These are phyloP conservation scores for Hanseniaspora meyeri DNA, from an alignment of 805 yeast genomes.

Conservation along the genomic window DNA sequence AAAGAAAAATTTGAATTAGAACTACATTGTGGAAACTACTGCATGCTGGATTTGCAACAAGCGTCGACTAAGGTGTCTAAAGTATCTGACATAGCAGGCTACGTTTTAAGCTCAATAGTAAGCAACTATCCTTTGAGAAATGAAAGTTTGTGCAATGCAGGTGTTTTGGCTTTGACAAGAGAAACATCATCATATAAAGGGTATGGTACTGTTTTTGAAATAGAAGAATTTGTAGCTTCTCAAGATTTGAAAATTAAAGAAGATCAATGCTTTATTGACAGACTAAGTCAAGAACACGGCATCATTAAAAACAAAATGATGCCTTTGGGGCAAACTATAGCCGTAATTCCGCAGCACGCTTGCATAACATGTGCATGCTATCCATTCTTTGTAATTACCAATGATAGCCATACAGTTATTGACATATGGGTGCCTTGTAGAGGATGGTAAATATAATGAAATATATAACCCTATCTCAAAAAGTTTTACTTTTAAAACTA, in stretches of 20 bases:
- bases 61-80: slow-evolving; percentile 52
- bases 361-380: slow-evolving; percentile 59
- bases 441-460: slow-evolving; percentile 32
- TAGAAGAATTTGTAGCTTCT: slow-evolving; percentile 11
- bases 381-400: slow-evolving; percentile 45
- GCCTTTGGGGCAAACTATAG: slow-evolving; percentile 38
- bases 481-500: slow-evolving; percentile 28
- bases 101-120: slow-evolving; percentile 46
- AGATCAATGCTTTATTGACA: slow-evolving; percentile 50
- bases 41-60: slow-evolving; percentile 65
- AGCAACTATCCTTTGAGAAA: slow-evolving; percentile 44
- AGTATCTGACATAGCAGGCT: slow-evolving; percentile 36
- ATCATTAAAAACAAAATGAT: slow-evolving; percentile 38
- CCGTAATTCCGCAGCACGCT: slow-evolving; percentile 55
- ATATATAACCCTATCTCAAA: slow-evolving; percentile 30
- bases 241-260: slow-evolving; percentile 24
- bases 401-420: slow-evolving; percentile 36
- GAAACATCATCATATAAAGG: slow-evolving; percentile 53
- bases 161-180: slow-evolving; percentile 56
- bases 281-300: slow-evolving; percentile 73
- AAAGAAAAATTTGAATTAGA: slow-evolving; percentile 39
- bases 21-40: slow-evolving; percentile 72
- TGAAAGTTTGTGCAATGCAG: slow-evolving; percentile 54
- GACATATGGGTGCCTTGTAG: slow-evolving; percentile 58
- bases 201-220: slow-evolving; percentile 32